A percentile compares a stretch with the other conserved stretches of the same genome.
phyloP scores from a whole-genome alignment of 495 filamentous ascomycete genomes.

The Aspergillus bridgeri region DNA sequence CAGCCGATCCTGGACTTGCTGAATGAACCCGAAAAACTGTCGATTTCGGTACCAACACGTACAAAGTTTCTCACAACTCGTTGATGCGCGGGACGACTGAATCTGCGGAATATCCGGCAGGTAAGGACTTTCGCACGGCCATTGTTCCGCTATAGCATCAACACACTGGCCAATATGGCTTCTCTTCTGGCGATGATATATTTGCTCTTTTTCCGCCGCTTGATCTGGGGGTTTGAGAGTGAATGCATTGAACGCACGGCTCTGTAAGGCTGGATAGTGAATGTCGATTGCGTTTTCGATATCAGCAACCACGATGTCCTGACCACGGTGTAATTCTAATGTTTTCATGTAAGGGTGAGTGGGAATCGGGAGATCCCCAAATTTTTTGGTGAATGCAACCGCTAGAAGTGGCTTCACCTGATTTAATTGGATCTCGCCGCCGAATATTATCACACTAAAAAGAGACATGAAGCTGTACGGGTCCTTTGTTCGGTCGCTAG shows the following conservation, averaged over 20 bases:
- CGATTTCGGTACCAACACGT: slow-evolving; percentile 8
- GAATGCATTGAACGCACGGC: neutral
- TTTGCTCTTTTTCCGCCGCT: neutral
- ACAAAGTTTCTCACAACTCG: slow-evolving; percentile 6
- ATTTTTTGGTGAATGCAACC: slow-evolving; percentile 12
- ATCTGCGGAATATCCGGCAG: neutral
- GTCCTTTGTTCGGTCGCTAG: slow-evolving; percentile 4
- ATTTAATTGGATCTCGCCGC: slow-evolving; percentile 3
- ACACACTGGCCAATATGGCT: neutral
- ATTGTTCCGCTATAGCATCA: neutral
- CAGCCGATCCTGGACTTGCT: slow-evolving; percentile 3
- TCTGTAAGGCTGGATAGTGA: slow-evolving; percentile 9
- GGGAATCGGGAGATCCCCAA: slow-evolving; percentile 7
- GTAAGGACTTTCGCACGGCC: slow-evolving; percentile 15
- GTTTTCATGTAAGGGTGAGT: too few species aligned
- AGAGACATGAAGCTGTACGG: slow-evolving; percentile 15
- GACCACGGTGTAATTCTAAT: neutral
- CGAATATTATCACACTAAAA: slow-evolving; percentile 13
- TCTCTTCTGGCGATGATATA: slow-evolving; percentile 3
- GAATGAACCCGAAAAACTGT: slow-evolving; percentile 11
- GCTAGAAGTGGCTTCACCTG: slow-evolving; percentile 9
- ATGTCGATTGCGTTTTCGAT: neutral
- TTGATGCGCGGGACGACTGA: neutral
- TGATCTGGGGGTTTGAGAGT: neutral
- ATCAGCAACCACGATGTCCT: neutral